Conservation (phyloP, 176 grass and related monocot genomes). For the Ananas comosus region DNA sequence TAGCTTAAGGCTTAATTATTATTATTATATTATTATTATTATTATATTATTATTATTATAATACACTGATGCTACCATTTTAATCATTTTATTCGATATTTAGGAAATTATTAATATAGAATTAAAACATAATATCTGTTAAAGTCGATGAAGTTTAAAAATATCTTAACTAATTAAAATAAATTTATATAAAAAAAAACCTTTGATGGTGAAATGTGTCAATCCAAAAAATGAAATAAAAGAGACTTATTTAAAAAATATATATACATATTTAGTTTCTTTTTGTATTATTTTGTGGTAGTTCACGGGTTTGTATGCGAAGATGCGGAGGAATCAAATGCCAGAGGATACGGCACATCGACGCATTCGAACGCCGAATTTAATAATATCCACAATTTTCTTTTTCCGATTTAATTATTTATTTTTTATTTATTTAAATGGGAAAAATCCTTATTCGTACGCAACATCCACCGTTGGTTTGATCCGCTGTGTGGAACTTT, state of each 20-base stretch:
- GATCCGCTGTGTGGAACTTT: neutral
- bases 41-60: too few species aligned
- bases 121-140: too few species aligned
- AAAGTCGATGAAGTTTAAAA: too few species aligned
- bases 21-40: too few species aligned
- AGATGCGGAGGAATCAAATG: slow-evolving; percentile 25
- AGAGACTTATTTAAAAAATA: too few species aligned
- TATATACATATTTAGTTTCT: too few species aligned
- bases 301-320: slow-evolving; percentile 32
- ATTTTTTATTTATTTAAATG: neutral
- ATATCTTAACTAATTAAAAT: too few species aligned
- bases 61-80: too few species aligned
- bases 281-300: neutral
- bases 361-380: neutral
- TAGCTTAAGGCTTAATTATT: too few species aligned
- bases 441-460: neutral
- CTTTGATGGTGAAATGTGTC: neutral
- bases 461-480: neutral
- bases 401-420: neutral
- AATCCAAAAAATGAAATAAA: neutral
- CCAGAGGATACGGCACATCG: neutral
- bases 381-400: neutral
- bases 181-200: too few species aligned
- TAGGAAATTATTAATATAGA: too few species aligned
- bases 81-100: too few species aligned